Conservation (phyloP, 2,329 filamentous ascomycete species). For the Hymenoscyphus fraxineus region DNA sequence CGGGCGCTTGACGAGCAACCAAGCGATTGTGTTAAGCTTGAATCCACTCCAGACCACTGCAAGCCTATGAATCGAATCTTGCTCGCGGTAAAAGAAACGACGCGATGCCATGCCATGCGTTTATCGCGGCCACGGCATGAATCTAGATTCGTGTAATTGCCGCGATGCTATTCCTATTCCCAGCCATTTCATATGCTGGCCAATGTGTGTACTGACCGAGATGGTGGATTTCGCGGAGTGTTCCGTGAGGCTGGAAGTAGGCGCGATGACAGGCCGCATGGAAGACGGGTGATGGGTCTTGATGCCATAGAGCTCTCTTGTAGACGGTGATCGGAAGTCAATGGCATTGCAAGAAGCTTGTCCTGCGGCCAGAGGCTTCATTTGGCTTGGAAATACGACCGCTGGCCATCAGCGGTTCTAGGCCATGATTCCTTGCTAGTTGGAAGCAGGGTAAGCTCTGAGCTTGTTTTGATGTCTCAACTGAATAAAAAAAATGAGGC, state of each 20-base stretch:
- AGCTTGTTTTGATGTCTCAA: not conserved
- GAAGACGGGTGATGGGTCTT: conserved; percentile 6
- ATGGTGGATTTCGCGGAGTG: conserved; percentile 15
- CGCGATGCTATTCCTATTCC: conserved; percentile 23
- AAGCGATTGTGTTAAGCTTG: conserved; percentile 19
- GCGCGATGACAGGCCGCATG: conserved; percentile 24
- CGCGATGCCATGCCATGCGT: conserved; percentile 4
- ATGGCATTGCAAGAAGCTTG: not conserved
- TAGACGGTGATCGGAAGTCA: conserved; percentile 17
- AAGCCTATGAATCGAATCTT: conserved; percentile 19
- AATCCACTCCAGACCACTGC: conserved; percentile 18
- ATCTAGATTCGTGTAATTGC: conserved; percentile 20
- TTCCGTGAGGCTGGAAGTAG: conserved; percentile 18
- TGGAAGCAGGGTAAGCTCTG: not conserved
- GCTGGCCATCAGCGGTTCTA: not conserved
- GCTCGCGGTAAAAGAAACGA: conserved; percentile 27
- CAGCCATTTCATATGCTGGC: not conserved
- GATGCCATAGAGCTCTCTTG: conserved; percentile 9
- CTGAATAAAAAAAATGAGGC: not conserved
- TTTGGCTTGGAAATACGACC: not conserved
- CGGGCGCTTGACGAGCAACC: conserved; percentile 25
- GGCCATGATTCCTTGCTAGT: not conserved
- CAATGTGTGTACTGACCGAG: conserved; percentile 10
- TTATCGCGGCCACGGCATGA: conserved; percentile 16
- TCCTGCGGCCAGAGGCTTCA: conserved; percentile 1